Base-by-base conservation (phyloP, 2,329 filamentous ascomycete species). In the Alternaria triticimaculans region DNA sequence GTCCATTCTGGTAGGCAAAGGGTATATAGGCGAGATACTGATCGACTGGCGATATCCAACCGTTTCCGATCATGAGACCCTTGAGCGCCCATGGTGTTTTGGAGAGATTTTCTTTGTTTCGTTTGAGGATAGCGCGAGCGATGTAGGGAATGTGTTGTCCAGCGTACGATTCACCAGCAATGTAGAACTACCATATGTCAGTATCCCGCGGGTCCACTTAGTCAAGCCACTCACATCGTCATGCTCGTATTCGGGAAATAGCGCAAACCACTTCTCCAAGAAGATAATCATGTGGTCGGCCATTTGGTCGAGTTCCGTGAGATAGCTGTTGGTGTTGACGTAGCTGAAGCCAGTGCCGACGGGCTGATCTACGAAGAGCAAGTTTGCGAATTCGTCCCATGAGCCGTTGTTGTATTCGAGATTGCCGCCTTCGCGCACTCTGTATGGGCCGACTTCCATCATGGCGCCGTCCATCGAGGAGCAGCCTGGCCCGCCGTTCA, bases 81-180 rank as follows among this genome's bases (percentile, higher is more conserved):
- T 90, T 87, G 26, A 99, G 82, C 55, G 91, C 90, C 96, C 95
- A 99, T 25, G 81, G 79, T 44, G 82, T 78, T 58, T 82, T 80
- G 6, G 82, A 68, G n/a, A 50, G 26, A 5, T 72, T 69, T 3
- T 79, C 73, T 33, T 91, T 90, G 83, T 99, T 99, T 64, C 93
- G 92, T 51, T 94, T 90, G 62, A 97, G 85, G 59, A 99, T 97
- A 20, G 92, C 92, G 75, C 90, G 90, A n/a, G 94, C 92, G 68
- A 99, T 96, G 79, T 99, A 97, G 1, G 96, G 96, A 65, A 99
- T 98, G 81, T 98, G 91, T 78, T 98, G 96, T 48, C 96, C 96
- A 6, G 96, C 96, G 78, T 94, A 99, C 0, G 95, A 99, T 83
- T 99, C 96, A 72, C 96, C 96, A 2, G 95, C 92, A 68, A 99